Base-by-base conservation (phyloP, 1,284 basidiomycete genomes). In the Thecaphora thlaspeos region DNA sequence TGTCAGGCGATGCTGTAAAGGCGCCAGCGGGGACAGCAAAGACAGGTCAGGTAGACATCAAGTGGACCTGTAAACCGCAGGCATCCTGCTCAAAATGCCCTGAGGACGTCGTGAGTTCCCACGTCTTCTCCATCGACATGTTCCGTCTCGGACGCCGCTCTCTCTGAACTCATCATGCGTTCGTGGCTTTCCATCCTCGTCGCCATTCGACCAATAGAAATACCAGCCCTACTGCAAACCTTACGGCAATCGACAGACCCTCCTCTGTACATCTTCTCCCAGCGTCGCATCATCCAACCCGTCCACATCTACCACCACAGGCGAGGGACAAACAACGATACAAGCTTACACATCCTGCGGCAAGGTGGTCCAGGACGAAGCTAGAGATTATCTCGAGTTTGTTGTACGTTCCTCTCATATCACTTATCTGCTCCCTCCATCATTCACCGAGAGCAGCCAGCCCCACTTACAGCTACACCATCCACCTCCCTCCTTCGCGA, bases 191-290 rank as follows among this genome's bases (percentile, higher is more conserved):
- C n/a, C n/a, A n/a, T n/a, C n/a, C n/a, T n/a, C n/a, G n/a, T n/a
- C 26, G 26, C 5, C 26, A 5, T 5, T 28, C 26, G 5, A 28
- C 26, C 26, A 7, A 17, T 15, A 34, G 32, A 8, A 15, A 12
- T 56, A 61, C 12, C 55, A 63, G 12, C 67, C 70, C 2, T 71
- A 70, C 48, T 71, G 70, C 45, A 52, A 67, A 32, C 70, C 70
- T 10, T 71, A 71, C 64, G 67, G 67, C 48, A 70, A 70, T 46
- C 58, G 70, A 5, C 58, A 66, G 18, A 43, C 61, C 7, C 61
- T 68, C 12, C 44, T 49, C 3, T 71, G 70, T 41, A 44, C 41
- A 8, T 48, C n/a, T n/a, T n/a, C n/a, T n/a, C n/a, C n/a, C n/a
- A n/a, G n/a, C n/a, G n/a, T n/a, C n/a, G n/a, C n/a, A n/a, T n/a